Evolutionary conservation across 2,329 filamentous ascomycete genomes (phyloP), one percentile per base, ranked within the genome.

Genomic region (Colletotrichum tamarilloi): DNA sequence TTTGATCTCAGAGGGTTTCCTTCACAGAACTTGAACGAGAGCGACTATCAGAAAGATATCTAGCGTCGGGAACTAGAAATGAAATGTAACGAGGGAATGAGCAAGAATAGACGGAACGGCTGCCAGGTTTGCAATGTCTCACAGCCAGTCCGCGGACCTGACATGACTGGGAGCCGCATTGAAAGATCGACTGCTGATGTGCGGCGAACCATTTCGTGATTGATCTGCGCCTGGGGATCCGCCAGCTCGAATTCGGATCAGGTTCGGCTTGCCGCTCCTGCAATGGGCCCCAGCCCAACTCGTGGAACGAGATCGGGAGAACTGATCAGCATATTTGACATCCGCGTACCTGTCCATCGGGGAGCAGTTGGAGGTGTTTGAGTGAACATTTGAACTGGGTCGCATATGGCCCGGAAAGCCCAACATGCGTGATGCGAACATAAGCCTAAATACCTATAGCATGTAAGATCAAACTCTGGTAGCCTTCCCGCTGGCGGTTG

Each of bases 161-260:
- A 60, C 30, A 42, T 42, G 38, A 42, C 38, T 42, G 2, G 38
- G 22, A 14, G 42, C 53, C 62, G 53, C 53, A 59, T 65, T 65
- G 49, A 65, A 16, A 52, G 53, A 71, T 71, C 63, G n/a, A 56
- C 46, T 24, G 11, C 26, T 55, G 46, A 60, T 62, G 66, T 42
- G 42, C 60, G 46, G 42, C 60, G 30, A 28, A 28, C 60, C 57
- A 65, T 62, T 30, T 62, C 57, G 38, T 46, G 38, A 49, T 28
- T 42, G 59, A 72, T 72, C 69, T 46, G 26, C 66, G 26, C 30
- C 32, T 60, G 69, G 26, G 24, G 52, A 58, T 64, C 59, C 63
- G 24, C 66, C 56, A 32, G n/a, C n/a, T 69, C 59, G 49, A 52
- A 52, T 56, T 68, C 42, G 19, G 42, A 49, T 49, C 42, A 49